Evolutionary conservation across 2,329 filamentous ascomycete genomes (phyloP), one percentile per base, ranked within the genome.

Genomic region (Cadophora luteo-olivacea): DNA sequence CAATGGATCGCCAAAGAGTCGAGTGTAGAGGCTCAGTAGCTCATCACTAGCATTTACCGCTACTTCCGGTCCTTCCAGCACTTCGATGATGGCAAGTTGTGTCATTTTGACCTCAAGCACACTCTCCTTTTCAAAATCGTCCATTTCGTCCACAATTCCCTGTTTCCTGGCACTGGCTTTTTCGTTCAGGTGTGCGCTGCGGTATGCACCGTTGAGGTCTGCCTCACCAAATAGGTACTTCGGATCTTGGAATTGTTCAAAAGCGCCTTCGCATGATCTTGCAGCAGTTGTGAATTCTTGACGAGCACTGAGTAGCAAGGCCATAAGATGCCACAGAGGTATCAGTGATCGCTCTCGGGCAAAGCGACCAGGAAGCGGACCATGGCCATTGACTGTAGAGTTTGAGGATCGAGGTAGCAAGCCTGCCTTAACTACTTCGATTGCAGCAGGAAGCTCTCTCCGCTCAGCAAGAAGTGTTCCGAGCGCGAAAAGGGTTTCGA

Each of bases 21-120:
- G 86, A 3, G 89, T 87, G 77, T 96, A 99, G 0, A 98, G 83
- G 19, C 89, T 89, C 24, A 99, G 82, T 49, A 99, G 84, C 79
- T 97, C 94, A 72, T 93, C 89, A 77, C 92, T 94, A 69, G 92
- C 90, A 77, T 97, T 97, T 62, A 98, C 92, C 22, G 96, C 95
- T 67, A 91, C 88, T 68, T 93, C 90, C 0, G 94, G 89, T 0
- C 94, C 94, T 77, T 97, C 94, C 3, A 93, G 82, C 19, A 96
- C 82, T 79, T 98, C 95, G 3, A 96, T 80, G 24, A 99, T 85
- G 4, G 92, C 87, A 69, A 99, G 84, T 76, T 98, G 94, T 12
- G 95, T 97, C 88, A 98, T 97, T 79, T 97, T 97, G 70, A 97
- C 89, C 79, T 98, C 92, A n/a, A 99, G 81, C 52, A 99, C 90